These are phyloP conservation scores for Centella asiatica DNA, from an alignment of 129 eudicot genomes.

Conservation along the genomic window DNA sequence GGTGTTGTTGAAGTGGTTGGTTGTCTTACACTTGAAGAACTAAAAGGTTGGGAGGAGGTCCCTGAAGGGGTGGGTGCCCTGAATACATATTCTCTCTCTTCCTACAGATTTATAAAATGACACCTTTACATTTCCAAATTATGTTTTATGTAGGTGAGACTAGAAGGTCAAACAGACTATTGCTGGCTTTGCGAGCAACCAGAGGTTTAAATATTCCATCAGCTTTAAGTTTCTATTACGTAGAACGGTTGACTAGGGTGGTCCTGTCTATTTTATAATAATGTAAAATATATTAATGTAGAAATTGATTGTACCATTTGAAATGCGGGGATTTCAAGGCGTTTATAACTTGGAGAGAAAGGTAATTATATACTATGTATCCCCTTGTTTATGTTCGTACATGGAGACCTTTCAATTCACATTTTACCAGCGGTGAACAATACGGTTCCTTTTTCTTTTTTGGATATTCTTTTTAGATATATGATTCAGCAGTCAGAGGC, in stretches of 20 bases:
- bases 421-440: too few species aligned
- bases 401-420: too few species aligned
- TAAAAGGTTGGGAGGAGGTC: constrained; percentile 67
- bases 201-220: constrained; percentile 38
- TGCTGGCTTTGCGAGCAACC: constrained; percentile 97
- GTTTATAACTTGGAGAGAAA: constrained; percentile 80
- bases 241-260: neutral
- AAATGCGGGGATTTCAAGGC: constrained; percentile 91
- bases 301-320: constrained; percentile 79
- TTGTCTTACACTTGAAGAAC: constrained; percentile 74
- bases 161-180: constrained; percentile 75
- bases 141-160: constrained; percentile 50
- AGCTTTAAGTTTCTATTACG: neutral
- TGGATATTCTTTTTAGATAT: constrained; percentile 39
- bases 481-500: constrained; percentile 78
- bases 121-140: neutral
- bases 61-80: constrained; percentile 61
- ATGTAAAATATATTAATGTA: too few species aligned
- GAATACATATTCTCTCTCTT: neutral
- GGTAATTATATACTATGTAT: constrained; percentile 29
- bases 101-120: neutral
- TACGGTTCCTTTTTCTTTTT: neutral
- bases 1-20: constrained; percentile 97
- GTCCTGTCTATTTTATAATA: too few species aligned
- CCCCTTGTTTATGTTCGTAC: neutral